phyloP scores from a whole-genome alignment of 495 filamentous ascomycete species.

The Cladorrhinum samala region DNA sequence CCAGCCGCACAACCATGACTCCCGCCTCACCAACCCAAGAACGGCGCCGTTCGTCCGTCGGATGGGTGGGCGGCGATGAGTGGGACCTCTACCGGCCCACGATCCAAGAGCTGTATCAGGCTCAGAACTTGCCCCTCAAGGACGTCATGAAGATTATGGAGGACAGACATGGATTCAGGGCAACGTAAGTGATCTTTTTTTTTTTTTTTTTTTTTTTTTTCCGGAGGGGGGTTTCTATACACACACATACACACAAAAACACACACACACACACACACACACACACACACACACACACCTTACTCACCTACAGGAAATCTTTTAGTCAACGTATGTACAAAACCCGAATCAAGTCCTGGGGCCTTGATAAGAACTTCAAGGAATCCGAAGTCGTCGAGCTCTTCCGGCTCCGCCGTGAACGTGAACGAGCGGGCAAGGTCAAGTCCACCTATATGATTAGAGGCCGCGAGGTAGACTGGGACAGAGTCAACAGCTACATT shows the following conservation, averaged over 20 bases:
- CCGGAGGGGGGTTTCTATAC: too few relatives aligned
- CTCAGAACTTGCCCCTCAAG: constrained; percentile 26
- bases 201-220: too few relatives aligned
- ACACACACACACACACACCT: too few relatives aligned
- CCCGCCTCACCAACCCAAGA: neutral
- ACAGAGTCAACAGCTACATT: constrained; percentile 25
- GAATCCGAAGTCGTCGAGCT: constrained; percentile 28
- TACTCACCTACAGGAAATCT: neutral
- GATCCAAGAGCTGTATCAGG: constrained; percentile 32
- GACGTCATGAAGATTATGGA: constrained; percentile 34
- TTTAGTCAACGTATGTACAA: constrained; percentile 31
- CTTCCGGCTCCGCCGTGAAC: constrained; percentile 20
- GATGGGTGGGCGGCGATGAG: constrained; percentile 18
- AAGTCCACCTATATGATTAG: constrained; percentile 21
- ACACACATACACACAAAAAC: too few relatives aligned
- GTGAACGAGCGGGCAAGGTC: constrained; percentile 23
- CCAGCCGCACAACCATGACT: neutral
- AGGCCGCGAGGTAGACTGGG: constrained; percentile 24
- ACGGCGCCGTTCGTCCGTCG: neutral
- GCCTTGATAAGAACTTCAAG: constrained; percentile 34
- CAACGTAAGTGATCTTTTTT: constrained; percentile 24
- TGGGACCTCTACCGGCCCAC: constrained; percentile 15
- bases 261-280: too few relatives aligned
- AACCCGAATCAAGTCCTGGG: constrained; percentile 29
- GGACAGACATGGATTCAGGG: constrained; percentile 25